Percentiles rank a stretch among this genome's conserved stretches.
phyloP scores from a whole-genome alignment of 345 rosid genomes.

The Murraya koenigii region DNA sequence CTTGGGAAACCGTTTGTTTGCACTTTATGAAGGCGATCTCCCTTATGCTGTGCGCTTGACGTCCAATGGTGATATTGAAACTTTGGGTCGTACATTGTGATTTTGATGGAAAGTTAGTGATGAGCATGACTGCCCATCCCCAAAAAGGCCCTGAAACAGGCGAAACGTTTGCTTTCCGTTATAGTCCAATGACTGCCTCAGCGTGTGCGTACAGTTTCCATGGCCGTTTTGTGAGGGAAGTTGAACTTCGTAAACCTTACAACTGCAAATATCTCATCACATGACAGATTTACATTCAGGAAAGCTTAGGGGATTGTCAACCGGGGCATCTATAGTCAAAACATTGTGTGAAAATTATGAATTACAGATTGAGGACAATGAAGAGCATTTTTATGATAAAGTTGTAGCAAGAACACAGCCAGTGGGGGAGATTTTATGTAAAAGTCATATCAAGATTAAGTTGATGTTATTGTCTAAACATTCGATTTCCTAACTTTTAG shows the following conservation, averaged over 20 bases:
- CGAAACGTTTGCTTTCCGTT: slow-evolving; percentile 60
- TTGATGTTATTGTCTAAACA: too few species aligned
- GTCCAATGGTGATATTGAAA: slow-evolving; percentile 41
- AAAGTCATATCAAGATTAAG: too few species aligned
- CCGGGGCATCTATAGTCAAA: too few species aligned
- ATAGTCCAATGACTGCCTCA: slow-evolving; percentile 47
- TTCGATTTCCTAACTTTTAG: too few species aligned
- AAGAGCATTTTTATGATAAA: too few species aligned
- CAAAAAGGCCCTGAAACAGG: slow-evolving; percentile 47
- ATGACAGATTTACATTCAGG: too few species aligned
- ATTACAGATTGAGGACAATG: too few species aligned
- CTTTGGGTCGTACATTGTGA: slow-evolving; percentile 40
- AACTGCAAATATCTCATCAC: too few species aligned
- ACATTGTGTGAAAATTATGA: too few species aligned
- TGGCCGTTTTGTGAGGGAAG: slow-evolving; percentile 34
- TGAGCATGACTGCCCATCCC: slow-evolving; percentile 69
- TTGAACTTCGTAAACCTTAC: neutral
- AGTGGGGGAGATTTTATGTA: too few species aligned
- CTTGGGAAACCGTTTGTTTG: slow-evolving; percentile 43
- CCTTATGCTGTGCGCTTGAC: slow-evolving; percentile 48
- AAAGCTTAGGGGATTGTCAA: too few species aligned
- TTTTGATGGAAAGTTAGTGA: slow-evolving; percentile 45
- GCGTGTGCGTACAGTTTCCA: slow-evolving; percentile 52
- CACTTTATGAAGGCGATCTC: slow-evolving; percentile 57
- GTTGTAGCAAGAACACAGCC: too few species aligned